These are phyloP conservation scores for Ricinus communis DNA, from an alignment of 345 rosid genomes.

Conservation along the genomic window DNA sequence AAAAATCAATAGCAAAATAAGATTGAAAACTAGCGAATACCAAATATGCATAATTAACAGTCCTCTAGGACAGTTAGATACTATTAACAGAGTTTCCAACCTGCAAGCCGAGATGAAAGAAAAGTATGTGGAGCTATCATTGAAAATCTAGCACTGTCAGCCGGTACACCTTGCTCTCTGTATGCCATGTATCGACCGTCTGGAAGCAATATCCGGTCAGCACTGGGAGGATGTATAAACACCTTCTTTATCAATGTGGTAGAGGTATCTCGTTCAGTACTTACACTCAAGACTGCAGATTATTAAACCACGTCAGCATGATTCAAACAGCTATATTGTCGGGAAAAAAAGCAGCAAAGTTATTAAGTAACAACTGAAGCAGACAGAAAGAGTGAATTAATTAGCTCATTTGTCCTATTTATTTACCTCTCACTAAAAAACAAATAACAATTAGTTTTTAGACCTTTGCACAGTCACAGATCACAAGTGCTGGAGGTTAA, in stretches of 20 bases:
- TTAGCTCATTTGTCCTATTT: neutral
- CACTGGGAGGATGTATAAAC: slow-evolving; percentile 59
- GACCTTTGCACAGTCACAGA: neutral
- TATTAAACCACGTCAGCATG: slow-evolving; percentile 7
- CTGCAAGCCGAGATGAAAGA: slow-evolving; percentile 73
- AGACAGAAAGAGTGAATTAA: neutral
- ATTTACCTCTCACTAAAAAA: neutral
- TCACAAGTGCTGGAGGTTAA: neutral
- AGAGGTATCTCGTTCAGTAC: slow-evolving; percentile 27
- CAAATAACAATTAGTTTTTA: neutral
- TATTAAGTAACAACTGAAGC: neutral
- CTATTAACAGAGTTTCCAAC: slow-evolving; percentile 29
- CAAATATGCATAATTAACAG: neutral
- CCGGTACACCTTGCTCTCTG: slow-evolving; percentile 58
- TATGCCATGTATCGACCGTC: slow-evolving; percentile 73
- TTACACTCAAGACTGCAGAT: slow-evolving; percentile 46
- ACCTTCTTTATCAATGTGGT: slow-evolving; percentile 41
- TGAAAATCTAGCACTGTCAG: slow-evolving; percentile 53
- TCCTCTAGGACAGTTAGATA: neutral
- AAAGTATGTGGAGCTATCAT: slow-evolving; percentile 59
- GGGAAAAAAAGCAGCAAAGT: neutral
- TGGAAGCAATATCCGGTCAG: slow-evolving; percentile 56
- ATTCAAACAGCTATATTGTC: slow-evolving; percentile 5
- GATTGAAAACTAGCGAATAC: neutral
- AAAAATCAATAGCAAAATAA: neutral